Evolutionary conservation across 1,284 basidiomycete species (phyloP).

Genomic region (Phaffia rhodozyma): DNA sequence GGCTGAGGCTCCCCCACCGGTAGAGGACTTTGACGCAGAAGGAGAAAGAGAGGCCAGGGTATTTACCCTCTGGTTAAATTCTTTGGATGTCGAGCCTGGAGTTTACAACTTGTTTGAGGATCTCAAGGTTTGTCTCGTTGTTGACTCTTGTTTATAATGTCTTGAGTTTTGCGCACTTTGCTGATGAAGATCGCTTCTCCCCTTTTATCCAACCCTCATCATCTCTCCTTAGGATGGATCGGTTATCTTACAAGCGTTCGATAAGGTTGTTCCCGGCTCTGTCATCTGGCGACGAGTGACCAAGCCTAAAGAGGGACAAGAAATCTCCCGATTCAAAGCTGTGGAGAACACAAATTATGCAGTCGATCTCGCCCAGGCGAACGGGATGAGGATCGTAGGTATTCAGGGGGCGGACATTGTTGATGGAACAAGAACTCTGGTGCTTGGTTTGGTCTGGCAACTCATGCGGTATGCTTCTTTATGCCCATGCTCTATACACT

Average conservation of each 20-base stretch:
- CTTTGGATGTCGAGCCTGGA: constrained; percentile 84
- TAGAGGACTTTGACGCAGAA: constrained; percentile 98
- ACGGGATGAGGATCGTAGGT: constrained; percentile 89
- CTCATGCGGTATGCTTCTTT: constrained; percentile 61
- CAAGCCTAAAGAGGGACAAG: constrained; percentile 77
- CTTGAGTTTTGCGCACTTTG: background rate
- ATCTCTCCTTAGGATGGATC: constrained; percentile 50
- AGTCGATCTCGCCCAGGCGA: constrained; percentile 83
- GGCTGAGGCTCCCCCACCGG: constrained; percentile 54
- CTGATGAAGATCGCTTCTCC: background rate
- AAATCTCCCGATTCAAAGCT: constrained; percentile 85
- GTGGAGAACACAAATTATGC: constrained; percentile 98
- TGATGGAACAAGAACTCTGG: constrained; percentile 79
- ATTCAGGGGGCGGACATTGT: constrained; percentile 97
- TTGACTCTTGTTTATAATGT: background rate
- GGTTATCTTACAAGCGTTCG: constrained; percentile 87
- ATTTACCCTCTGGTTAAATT: constrained; percentile 97
- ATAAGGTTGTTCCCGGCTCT: constrained; percentile 82
- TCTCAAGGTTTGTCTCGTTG: constrained; percentile 47
- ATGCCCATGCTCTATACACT: background rate
- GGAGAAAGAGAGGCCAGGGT: constrained; percentile 95
- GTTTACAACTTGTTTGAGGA: constrained; percentile 97
- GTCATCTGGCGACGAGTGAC: constrained; percentile 90
- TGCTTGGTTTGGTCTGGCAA: constrained; percentile 95
- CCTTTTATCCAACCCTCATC: background rate